Base-by-base conservation (phyloP, 1,284 basidiomycete genomes). In the Cutaneotrichosporon mucoides region DNA sequence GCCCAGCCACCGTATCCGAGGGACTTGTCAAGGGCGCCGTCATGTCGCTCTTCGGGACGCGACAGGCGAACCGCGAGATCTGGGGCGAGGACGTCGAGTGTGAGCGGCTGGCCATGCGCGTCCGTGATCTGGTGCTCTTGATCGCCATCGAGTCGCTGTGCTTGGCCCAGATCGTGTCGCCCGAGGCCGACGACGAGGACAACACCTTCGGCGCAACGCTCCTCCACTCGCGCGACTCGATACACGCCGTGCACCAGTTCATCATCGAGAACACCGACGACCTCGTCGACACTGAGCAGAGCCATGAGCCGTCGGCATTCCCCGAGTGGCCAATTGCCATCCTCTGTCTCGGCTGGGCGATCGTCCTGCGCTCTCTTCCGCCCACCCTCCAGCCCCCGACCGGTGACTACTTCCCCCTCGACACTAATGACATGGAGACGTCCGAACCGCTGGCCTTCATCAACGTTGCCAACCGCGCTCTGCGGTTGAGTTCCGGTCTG, bases 331-430 rank as follows among this genome's bases (percentile, higher is more conserved):
- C 75, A 15, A 70, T 71, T 45, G 57, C 73, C 9, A 59, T 80
- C 37, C 61, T 77, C 40, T 74, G 72, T 53, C 64, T 78, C 12
- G 71, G 69, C 15, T 75, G 75, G 71, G 63, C 76, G 1, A 71
- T 76, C 24, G 64, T 75, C 5, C 63, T 79, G 7, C 62, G 66
- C 11, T 65, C 62, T 2, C 46, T 75, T 5, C 64, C 66, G 4
- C 47, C 61, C 9, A 66, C 68, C 35, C 57, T 65, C 9, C 59
- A 61, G 40, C 70, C 71, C 13, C 62, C 69, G 33, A 57, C 58
- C 0, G 40, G 50, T 6, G 64, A 65, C 51, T 54, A 59, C 50
- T 65, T 65, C 51, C 49, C 55, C 7, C 56, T 65, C 45, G 64
- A 65, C 53, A 62, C 64, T 1, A 54, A 43, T 7, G 55, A 65